Base-by-base conservation (phyloP, 2,329 filamentous ascomycete genomes). In the Paecilomyces sp. region DNA sequence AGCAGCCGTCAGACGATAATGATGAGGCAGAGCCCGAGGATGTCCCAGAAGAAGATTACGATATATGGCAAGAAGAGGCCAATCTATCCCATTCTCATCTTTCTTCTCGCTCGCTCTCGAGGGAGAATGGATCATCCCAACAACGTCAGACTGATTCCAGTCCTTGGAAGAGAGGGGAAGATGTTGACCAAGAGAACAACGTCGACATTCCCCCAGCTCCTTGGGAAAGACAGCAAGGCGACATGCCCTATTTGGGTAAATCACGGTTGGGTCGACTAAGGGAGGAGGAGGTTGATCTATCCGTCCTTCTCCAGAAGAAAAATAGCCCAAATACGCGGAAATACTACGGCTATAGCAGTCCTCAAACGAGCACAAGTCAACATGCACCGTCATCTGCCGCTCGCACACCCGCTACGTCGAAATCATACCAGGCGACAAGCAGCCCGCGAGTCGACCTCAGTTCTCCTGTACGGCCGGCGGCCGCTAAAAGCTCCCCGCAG, bases 61-160 rank as follows among this genome's bases (percentile, higher is more conserved):
- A 81, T 57, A 80, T 80, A 30, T 81, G 79, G 79, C 77, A 80
- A 62, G 73, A 76, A 63, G 75, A 78, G 63, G 74, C 76, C 55
- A 68, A 73, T 51, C 74, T 70, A 51, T 65, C 70, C 22, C 63
- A 68, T 11, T 71, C 70, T 12, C 66, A 71, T 58, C 66, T 63
- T 31, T 67, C 66, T 15, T 64, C 65, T 33, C 58, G 63, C 55
- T 56, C 60, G 47, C 57, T 64, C 54, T 55, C 60, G 18, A 60
- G 61, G n/a, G 62, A 64, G 15, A 62, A 70, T 52, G 64, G 68
- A 28, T 56, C 59, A 50, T 58, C 51, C 52, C 61, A 66, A 31
- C 63, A 61, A 13, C 62, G 63, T 13, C 58, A 66, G 57, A 65
- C 65, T 28, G 60, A 68, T 47, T 68, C 70, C 33, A 76, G 66